Evolutionary conservation across 1,284 basidiomycete species (phyloP).

Genomic region (Ganoderma lucidum): DNA sequence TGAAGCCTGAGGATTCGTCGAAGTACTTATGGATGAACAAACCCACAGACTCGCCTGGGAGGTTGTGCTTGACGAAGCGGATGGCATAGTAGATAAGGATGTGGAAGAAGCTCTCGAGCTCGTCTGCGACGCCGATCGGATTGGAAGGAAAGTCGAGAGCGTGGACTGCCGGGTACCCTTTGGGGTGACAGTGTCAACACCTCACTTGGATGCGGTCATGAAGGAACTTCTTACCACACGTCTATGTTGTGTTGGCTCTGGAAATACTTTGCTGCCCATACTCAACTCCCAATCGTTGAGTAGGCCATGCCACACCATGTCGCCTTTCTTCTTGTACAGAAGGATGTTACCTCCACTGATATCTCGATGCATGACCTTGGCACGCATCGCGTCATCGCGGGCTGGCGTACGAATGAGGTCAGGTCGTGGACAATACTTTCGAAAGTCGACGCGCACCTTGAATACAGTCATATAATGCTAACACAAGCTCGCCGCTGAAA

Average conservation of each 20-base stretch:
- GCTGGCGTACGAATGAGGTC: background rate
- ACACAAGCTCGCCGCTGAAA: background rate
- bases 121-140: conserved; percentile 15
- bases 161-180: conserved; percentile 23
- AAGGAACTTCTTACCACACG: conserved; percentile 12
- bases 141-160: conserved; percentile 4
- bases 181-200: background rate
- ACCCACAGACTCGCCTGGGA: background rate
- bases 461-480: background rate
- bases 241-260: conserved; percentile 1
- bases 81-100: conserved; percentile 21
- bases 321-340: background rate
- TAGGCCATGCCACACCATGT: conserved; percentile 1
- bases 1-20: conserved; percentile 1
- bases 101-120: conserved; percentile 26
- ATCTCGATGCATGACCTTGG: conserved; percentile 17
- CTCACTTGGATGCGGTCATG: background rate
- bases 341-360: conserved; percentile 26
- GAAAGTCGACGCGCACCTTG: background rate
- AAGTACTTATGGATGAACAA: conserved; percentile 20
- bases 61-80: conserved; percentile 16
- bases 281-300: conserved; percentile 22
- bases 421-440: too few relatives aligned
- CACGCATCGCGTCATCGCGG: conserved; percentile 9
- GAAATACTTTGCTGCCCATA: background rate